Evolutionary conservation across 2,329 filamentous ascomycete species (phyloP).

Genomic region (Xenosphaeropsis pyriputrescens): DNA sequence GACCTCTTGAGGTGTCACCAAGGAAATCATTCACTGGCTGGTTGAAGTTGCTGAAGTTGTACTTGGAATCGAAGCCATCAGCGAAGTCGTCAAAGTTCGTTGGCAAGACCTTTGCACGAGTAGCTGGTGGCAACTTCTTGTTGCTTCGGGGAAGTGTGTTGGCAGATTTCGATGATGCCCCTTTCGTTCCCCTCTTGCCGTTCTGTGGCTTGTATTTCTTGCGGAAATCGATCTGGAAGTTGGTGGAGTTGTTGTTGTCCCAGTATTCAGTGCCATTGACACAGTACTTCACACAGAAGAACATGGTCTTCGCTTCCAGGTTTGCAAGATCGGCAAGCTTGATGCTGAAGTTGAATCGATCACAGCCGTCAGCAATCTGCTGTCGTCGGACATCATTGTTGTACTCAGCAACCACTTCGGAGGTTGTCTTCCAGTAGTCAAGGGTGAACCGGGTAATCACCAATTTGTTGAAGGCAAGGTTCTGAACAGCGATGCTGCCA

Average conservation of each 20-base stretch:
- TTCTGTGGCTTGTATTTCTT: slow-evolving; percentile 57
- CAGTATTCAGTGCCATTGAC: slow-evolving; percentile 79
- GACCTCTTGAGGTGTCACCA: slow-evolving; percentile 39
- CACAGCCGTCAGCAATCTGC: slow-evolving; percentile 51
- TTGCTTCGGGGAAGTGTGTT: slow-evolving; percentile 54
- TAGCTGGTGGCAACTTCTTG: slow-evolving; percentile 32
- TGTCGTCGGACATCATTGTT: slow-evolving; percentile 61
- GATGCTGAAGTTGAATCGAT: slow-evolving; percentile 90
- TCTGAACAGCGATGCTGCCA: slow-evolving; percentile 72
- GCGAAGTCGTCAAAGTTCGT: slow-evolving; percentile 56
- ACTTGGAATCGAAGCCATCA: slow-evolving; percentile 30
- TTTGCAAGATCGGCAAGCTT: slow-evolving; percentile 84
- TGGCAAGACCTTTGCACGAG: slow-evolving; percentile 29
- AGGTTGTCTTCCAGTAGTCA: slow-evolving; percentile 98
- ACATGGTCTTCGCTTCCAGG: slow-evolving; percentile 82
- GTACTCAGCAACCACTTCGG: slow-evolving; percentile 83
- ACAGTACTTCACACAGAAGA: slow-evolving; percentile 79
- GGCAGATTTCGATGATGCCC: slow-evolving; percentile 32
- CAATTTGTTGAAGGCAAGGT: slow-evolving; percentile 76
- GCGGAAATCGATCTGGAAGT: slow-evolving; percentile 89
- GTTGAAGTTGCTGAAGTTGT: slow-evolving; percentile 36
- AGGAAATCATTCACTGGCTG: slow-evolving; percentile 47
- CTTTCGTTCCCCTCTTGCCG: slow-evolving; percentile 37
- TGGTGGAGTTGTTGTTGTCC: slow-evolving; percentile 81
- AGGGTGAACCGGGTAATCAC: slow-evolving; percentile 91